A percentile compares a stretch with the other conserved stretches of the same genome.
phyloP scores from a whole-genome alignment of 306 rosid species.

The Arachis stenosperma region DNA sequence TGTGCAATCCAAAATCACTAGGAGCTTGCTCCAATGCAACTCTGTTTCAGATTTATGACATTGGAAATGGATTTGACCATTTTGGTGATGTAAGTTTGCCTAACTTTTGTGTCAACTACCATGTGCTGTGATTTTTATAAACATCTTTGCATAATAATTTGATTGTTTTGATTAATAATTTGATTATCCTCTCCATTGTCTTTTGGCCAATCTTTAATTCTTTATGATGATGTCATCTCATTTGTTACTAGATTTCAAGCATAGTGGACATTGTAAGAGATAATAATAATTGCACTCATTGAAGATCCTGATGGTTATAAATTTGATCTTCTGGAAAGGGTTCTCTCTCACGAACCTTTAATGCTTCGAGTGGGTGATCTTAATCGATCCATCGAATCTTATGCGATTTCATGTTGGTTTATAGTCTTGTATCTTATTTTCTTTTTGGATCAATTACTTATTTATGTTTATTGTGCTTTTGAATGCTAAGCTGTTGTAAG shows the following conservation, averaged over 20 bases:
- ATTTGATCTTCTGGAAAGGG: conserved; percentile 85
- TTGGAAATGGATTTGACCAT: conserved; percentile 82
- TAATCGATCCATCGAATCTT: conserved; percentile 84
- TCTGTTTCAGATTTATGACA: conserved; percentile 79
- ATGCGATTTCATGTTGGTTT: conserved; percentile 30
- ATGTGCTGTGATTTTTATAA: conserved; percentile 7
- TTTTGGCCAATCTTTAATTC: conserved; percentile 25
- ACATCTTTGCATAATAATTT: conserved; percentile 5
- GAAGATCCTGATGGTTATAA: conserved; percentile 98
- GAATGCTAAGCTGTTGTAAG: conserved; percentile 1
- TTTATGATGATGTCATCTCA: conserved; percentile 15
- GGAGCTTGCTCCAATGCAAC: conserved; percentile 83
- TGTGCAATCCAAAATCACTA: conserved; percentile 68
- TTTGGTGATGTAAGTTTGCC: conserved; percentile 85
- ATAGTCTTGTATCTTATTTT: conserved; percentile 7
- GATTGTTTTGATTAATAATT: conserved; percentile 21
- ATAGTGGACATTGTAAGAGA: conserved; percentile 81
- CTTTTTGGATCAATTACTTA: conserved; percentile 12
- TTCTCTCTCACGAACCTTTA: conserved; percentile 87
- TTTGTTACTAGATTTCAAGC: conserved; percentile 66
- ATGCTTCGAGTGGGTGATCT: conserved; percentile 98
- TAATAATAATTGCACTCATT: conserved; percentile 76
- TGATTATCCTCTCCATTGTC: conserved; percentile 30
- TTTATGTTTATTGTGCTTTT: conserved; percentile 12
- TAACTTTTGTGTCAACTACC: conserved; percentile 5